Conservation (phyloP, 805 yeast genomes). For the Saturnispora serradocipensis region DNA sequence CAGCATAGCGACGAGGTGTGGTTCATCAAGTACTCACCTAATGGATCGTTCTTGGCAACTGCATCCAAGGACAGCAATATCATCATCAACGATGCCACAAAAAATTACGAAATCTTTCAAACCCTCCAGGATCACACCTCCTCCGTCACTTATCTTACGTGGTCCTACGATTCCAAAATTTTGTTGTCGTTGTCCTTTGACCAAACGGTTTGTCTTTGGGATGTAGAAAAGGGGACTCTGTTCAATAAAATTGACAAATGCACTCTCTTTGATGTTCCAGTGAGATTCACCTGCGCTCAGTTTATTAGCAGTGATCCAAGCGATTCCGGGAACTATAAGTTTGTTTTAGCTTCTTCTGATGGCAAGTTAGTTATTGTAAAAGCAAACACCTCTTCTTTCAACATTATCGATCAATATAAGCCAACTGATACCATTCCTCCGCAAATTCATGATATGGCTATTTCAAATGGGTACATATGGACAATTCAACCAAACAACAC, state of each 20-base stretch:
- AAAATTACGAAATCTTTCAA: constrained; percentile 32
- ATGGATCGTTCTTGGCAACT: constrained; percentile 68
- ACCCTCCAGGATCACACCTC: constrained; percentile 38
- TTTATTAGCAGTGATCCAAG: constrained; percentile 7
- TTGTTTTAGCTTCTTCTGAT: constrained; percentile 13
- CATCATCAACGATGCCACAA: constrained; percentile 53
- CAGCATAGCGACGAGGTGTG: constrained; percentile 72
- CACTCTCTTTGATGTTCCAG: constrained; percentile 5
- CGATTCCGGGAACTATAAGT: constrained; percentile 4
- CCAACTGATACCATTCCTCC: constrained; percentile 10
- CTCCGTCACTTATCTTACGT: constrained; percentile 56
- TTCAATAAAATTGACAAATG: constrained; percentile 4
- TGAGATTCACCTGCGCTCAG: constrained; percentile 11
- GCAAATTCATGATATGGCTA: constrained; percentile 13
- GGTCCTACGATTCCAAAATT: constrained; percentile 65
- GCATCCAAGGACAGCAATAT: constrained; percentile 62
- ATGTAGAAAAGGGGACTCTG: constrained; percentile 7
- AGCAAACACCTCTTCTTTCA: background rate
- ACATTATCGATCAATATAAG: constrained; percentile 3
- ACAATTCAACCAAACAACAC: constrained; percentile 10
- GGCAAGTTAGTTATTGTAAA: constrained; percentile 10
- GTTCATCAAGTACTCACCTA: constrained; percentile 70
- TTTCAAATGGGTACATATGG: constrained; percentile 10
- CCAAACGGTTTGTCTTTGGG: constrained; percentile 46
- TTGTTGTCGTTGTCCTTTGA: constrained; percentile 69